Evolutionary conservation across 1,139 yeast genomes (phyloP).

Genomic region (Pichia sp.): DNA sequence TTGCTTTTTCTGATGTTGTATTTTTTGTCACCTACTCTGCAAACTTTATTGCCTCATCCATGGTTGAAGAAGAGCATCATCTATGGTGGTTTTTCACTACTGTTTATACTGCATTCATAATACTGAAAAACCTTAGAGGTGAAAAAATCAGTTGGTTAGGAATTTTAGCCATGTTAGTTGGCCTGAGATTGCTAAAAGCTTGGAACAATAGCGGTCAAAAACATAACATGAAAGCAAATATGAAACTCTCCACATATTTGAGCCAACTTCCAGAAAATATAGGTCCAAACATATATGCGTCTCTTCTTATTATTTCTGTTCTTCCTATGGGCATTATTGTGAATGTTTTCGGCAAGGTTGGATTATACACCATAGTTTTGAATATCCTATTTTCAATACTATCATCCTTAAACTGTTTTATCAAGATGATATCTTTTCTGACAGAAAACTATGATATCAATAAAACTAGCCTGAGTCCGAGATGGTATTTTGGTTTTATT

Average conservation of each 20-base stretch:
- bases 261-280: conserved; percentile 17
- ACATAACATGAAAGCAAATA: conserved; percentile 41
- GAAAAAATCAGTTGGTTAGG: conserved; percentile 3
- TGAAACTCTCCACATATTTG: conserved; percentile 27
- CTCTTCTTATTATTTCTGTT: conserved; percentile 20
- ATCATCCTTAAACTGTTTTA: conserved; percentile 17
- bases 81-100: conserved; percentile 84
- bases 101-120: conserved; percentile 25
- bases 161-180: conserved; percentile 30
- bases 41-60: conserved; percentile 80
- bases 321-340: conserved; percentile 15
- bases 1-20: conserved; percentile 30
- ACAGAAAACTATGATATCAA: conserved; percentile 27
- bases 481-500: conserved; percentile 24
- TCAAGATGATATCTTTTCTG: conserved; percentile 28
- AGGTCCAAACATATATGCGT: conserved; percentile 25
- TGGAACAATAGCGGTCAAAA: conserved; percentile 95
- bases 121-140: conserved; percentile 7
- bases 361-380: conserved; percentile 2
- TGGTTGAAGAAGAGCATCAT: conserved; percentile 97
- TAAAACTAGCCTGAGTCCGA: conserved; percentile 17
- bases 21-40: conserved; percentile 46
- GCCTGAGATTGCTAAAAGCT: conserved; percentile 63
- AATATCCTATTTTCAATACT: conserved; percentile 20
- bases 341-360: conserved; percentile 6